Percentiles rank a stretch among this genome's conserved stretches.
phyloP scores from a whole-genome alignment of 768 basidiomycete genomes.

The Filobasidium floriforme region DNA sequence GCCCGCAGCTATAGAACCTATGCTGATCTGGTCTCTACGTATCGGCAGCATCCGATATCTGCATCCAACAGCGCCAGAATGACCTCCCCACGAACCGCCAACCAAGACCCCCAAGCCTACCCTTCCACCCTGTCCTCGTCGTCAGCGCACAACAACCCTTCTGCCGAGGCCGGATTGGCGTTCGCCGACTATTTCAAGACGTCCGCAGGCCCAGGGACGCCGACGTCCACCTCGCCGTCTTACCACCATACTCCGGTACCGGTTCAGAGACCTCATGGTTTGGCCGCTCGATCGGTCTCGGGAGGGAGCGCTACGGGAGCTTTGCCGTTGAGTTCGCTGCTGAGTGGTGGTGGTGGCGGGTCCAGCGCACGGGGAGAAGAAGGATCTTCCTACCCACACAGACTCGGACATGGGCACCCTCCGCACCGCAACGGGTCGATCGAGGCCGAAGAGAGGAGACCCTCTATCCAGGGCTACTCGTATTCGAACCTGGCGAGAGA shows the following conservation, averaged over 20 bases:
- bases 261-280: neutral
- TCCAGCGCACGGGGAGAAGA: too few relatives aligned
- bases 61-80: too few relatives aligned
- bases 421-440: neutral
- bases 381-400: too few relatives aligned
- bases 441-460: neutral
- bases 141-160: neutral
- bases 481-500: neutral
- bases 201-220: neutral
- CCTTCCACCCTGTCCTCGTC: too few relatives aligned
- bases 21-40: too few relatives aligned
- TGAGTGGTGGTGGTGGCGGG: neutral
- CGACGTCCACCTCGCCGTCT: neutral
- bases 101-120: too few relatives aligned
- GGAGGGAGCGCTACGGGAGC: neutral
- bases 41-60: too few relatives aligned
- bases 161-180: neutral
- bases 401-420: too few relatives aligned
- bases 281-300: neutral
- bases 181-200: neutral
- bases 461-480: neutral
- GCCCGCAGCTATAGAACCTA: too few relatives aligned
- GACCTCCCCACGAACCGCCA: too few relatives aligned
- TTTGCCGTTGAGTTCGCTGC: neutral
- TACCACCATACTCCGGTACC: neutral